Evolutionary conservation across 208 protist genomes (phyloP).

Genomic region (Leishmania major): DNA sequence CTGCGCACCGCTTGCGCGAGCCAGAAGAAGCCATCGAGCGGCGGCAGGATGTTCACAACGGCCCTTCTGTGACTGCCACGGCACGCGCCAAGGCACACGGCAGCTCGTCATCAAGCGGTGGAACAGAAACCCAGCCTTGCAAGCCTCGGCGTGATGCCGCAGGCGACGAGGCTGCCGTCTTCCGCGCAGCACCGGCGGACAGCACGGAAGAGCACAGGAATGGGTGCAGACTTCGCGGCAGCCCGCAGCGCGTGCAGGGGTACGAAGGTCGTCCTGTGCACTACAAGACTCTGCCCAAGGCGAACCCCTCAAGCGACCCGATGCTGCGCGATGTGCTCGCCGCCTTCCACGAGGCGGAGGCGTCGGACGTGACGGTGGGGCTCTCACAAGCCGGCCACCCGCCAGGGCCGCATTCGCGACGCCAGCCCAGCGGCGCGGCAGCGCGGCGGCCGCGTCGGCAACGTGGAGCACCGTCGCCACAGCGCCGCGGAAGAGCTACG

Average conservation of each 20-base stretch:
- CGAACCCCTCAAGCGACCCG: conserved; percentile 16
- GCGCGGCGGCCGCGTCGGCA: neutral
- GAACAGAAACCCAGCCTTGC: neutral
- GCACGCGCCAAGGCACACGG: neutral
- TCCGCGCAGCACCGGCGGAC: neutral
- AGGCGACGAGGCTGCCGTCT: neutral
- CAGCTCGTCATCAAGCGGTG: neutral
- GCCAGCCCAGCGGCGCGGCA: neutral
- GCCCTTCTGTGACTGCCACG: neutral
- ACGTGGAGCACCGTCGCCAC: neutral
- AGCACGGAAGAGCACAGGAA: neutral
- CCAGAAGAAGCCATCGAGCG: neutral
- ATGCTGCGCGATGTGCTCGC: conserved; percentile 29
- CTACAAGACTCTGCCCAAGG: conserved; percentile 24
- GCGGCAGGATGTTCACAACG: neutral
- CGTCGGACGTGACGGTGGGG: neutral
- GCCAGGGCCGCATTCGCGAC: neutral
- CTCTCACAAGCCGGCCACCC: neutral
- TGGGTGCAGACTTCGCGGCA: neutral
- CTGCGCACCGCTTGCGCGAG: neutral
- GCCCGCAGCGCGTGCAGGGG: neutral
- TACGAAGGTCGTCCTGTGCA: conserved; percentile 26
- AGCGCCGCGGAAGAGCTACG: neutral
- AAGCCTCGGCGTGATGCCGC: neutral
- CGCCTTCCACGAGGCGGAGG: conserved; percentile 10